Base-by-base conservation (phyloP, 1,284 basidiomycete species). In the Bjerkandera adusta region DNA sequence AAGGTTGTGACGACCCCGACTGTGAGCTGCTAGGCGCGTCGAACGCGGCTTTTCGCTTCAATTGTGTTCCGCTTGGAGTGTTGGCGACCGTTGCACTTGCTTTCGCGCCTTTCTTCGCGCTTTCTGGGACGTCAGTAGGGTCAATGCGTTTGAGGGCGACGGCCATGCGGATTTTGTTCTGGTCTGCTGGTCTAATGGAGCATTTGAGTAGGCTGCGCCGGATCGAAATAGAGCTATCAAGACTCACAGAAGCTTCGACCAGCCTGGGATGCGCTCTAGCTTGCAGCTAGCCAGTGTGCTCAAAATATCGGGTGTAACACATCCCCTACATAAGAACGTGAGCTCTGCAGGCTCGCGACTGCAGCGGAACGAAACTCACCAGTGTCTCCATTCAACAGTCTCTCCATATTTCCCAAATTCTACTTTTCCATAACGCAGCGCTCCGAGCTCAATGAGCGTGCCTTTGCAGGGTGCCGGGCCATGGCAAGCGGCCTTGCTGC, bases 321-420 rank as follows among this genome's bases (percentile, higher is more conserved):
- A 89, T 53, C 81, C 83, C 86, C 85, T 88, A 40, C 27, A 50
- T 46, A 20, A 21, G 32, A 18, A n/a, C 29, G 29, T 10, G n/a
- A 30, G 10, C 10, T 42, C 13, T n/a, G 24, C 40, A 46, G 26
- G 25, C 20, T 16, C 26, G 21, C 21, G 30, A 36, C 38, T 48
- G 30, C 45, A 40, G 13, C 8, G 12, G 22, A 21, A 36, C 11
- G 2, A 16, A 34, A 52, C 66, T 55, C 62, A 86, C 86, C 87
- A 89, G 57, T 89, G 85, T 32, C 77, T 68, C 85, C 85, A 89
- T 60, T 81, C 73, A 2, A 88, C 75, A 0, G 71, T 75, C 59
- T 86, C 81, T 38, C 81, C 78, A 46, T 71, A 79, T 37, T 72
- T 63, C n/a, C 60, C 68, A 8, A 58, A 57, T 4, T 60, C 63